phyloP scores from a whole-genome alignment of 805 yeast genomes.

The Kodamaea laetipori region DNA sequence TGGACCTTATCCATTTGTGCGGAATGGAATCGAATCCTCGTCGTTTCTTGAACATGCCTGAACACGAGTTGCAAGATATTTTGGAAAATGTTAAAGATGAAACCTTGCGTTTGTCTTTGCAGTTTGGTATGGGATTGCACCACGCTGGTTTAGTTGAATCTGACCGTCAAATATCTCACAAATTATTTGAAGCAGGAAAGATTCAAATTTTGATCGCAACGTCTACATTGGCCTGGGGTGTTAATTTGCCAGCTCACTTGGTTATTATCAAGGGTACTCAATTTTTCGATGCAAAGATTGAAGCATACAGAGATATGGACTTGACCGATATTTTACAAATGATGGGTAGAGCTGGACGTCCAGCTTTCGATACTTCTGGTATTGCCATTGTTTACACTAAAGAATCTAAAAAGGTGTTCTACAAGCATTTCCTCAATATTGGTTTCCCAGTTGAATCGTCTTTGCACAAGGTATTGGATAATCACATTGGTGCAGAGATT shows the following conservation, averaged over 20 bases:
- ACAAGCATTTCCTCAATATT: slow-evolving; percentile 73
- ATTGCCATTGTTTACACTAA: slow-evolving; percentile 76
- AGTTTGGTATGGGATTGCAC: slow-evolving; percentile 79
- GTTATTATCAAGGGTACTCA: slow-evolving; percentile 80
- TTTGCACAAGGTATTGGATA: slow-evolving; percentile 71
- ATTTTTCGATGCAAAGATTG: slow-evolving; percentile 61
- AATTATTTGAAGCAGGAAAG: slow-evolving; percentile 67
- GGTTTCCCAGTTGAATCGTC: slow-evolving; percentile 86
- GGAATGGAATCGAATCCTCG: slow-evolving; percentile 79
- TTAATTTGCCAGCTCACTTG: slow-evolving; percentile 76
- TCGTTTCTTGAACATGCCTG: slow-evolving; percentile 66
- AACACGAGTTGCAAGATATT: slow-evolving; percentile 56
- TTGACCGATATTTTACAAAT: slow-evolving; percentile 76
- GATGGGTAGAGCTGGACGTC: slow-evolving; percentile 83
- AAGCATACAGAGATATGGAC: slow-evolving; percentile 78
- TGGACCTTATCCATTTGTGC: slow-evolving; percentile 75
- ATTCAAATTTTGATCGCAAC: slow-evolving; percentile 76
- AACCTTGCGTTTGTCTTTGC: slow-evolving; percentile 69
- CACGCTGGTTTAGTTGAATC: slow-evolving; percentile 80
- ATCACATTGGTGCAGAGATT: slow-evolving; percentile 81
- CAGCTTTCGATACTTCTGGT: slow-evolving; percentile 78
- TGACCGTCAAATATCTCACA: slow-evolving; percentile 71
- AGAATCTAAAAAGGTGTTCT: slow-evolving; percentile 71
- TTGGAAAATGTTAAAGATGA: slow-evolving; percentile 73
- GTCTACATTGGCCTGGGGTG: slow-evolving; percentile 88